These are phyloP conservation scores for Pseudoneurospora amorphoporcata DNA, from an alignment of 495 filamentous ascomycete species.

Conservation along the genomic window DNA sequence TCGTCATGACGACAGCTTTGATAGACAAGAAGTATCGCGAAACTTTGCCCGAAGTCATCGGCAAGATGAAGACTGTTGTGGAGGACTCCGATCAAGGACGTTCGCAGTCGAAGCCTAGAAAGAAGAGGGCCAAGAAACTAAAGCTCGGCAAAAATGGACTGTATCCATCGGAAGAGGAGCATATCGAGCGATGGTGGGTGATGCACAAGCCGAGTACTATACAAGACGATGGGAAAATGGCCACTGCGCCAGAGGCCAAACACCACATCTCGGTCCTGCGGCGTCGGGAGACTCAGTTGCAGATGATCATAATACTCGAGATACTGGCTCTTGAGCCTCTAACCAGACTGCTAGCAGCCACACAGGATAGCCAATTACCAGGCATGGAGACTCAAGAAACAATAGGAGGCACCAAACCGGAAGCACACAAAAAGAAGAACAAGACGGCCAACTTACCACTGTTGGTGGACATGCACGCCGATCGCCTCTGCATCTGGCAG, in stretches of 20 bases:
- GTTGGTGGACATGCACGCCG: constrained; percentile 74
- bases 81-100: constrained; percentile 51
- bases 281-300: constrained; percentile 72
- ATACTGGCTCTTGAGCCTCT: constrained; percentile 63
- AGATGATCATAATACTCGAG: constrained; percentile 85
- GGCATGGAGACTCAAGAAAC: constrained; percentile 15
- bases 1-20: constrained; percentile 59
- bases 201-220: constrained; percentile 30
- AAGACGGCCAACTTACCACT: constrained; percentile 36
- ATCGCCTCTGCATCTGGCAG: constrained; percentile 94
- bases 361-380: constrained; percentile 31
- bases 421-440: constrained; percentile 24
- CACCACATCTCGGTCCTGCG: constrained; percentile 55
- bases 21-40: constrained; percentile 86
- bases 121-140: constrained; percentile 56
- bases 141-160: constrained; percentile 68
- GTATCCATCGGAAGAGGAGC: constrained; percentile 64
- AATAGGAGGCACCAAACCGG: constrained; percentile 16
- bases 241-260: constrained; percentile 36
- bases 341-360: constrained; percentile 26
- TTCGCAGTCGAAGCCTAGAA: constrained; percentile 32
- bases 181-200: constrained; percentile 73
- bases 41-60: constrained; percentile 56
- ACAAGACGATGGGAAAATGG: constrained; percentile 25
- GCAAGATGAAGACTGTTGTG: constrained; percentile 46